Base-by-base conservation (phyloP, 495 filamentous ascomycete genomes). In the Trichodelitschia bisporula region DNA sequence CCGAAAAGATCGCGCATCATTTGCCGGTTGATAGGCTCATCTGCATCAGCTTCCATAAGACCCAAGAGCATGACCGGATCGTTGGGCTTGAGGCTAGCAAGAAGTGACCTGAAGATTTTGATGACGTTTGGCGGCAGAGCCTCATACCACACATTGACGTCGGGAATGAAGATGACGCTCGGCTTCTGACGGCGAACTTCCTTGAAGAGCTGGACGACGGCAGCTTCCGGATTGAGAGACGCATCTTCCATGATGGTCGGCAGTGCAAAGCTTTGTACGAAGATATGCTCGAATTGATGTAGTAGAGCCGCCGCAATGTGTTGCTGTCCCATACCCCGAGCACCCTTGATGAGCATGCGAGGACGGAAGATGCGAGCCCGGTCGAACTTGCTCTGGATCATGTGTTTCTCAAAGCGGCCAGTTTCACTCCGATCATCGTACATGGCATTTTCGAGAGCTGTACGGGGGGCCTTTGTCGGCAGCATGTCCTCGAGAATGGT, bases 181-280 rank as follows among this genome's bases (percentile, higher is more conserved):
- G 89, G 86, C 50, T 89, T 93, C 40, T 92, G 80, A 24, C 83
- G 67, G 44, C 77, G 77, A 10, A 89, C 77, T 53, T 97, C 86
- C 0, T 72, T 61, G 45, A 97, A 97, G 1, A 84, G 58, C 40
- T 82, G 74, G 15, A 90, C 77, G 24, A 97, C 64, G 13, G 79
- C 70, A 39, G 82, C 70, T 56, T 95, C 86, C 2, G 77, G 59
- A 3, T 76, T 75, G 57, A 72, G 33, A 35, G 6, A 30, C 23
- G 21, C 35, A 39, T 73, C 66, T 37, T 66, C 73, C 21, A 86
- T 51, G 28, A 93, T 52, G 4, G 75, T 86, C 4, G 80, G 66
- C 28, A 95, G 59, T 50, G 93, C 86, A 47, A 97, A 84, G n/a
- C 71, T 72, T 44, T 95, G 86, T 3, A 97, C 76, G 52, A 93